Evolutionary conservation across 495 filamentous ascomycete genomes (phyloP), one percentile per base, ranked within the genome.

Genomic region (Daldinia bambusicola): DNA sequence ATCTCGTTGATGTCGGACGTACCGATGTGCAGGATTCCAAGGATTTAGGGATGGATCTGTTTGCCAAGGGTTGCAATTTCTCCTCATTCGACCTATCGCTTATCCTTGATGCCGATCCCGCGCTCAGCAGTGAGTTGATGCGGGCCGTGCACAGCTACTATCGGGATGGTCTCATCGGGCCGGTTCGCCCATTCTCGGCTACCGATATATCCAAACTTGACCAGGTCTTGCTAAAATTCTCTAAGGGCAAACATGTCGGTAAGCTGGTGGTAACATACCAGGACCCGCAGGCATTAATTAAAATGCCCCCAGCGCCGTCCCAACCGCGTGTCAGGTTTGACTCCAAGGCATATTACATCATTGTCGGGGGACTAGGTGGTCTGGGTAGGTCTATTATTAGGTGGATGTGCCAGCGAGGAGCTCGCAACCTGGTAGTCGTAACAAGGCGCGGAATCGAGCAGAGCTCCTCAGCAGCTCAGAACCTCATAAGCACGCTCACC

Each of bases 291-390:
- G 34, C 61, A 0, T 2, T 52, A 5, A 37, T 72, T n/a, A 58
- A 51, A 30, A 66, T 70, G 22, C 20, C 74, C 0, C 64, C 52
- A 22, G 20, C 16, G 1, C 8, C 32, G 63, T 50, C 57, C 38
- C 48, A 3, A 8, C 66, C 30, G n/a, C 61, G 9, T 18, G 67
- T 65, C 14, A 5, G 10, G 13, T 71, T 81, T 32, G 61, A 48
- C 6, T 20, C 72, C 0, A 66, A 81, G 41, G 80, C 77, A 2
- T 76, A 75, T 14, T 89, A 89, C 55, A 55, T 90, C 6, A 51
- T 90, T 5, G 77, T 81, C 18, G 86, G 88, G 1, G 85, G 85
- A 30, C 76, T 89, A 0, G 84, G 87, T 2, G 87, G 86, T 0
- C 75, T 90, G 2, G 88, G 88, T 6, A 78, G 80, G n/a, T 76